Conservation (phyloP, 2,329 filamentous ascomycete species). For the Helminthosporium solani region DNA sequence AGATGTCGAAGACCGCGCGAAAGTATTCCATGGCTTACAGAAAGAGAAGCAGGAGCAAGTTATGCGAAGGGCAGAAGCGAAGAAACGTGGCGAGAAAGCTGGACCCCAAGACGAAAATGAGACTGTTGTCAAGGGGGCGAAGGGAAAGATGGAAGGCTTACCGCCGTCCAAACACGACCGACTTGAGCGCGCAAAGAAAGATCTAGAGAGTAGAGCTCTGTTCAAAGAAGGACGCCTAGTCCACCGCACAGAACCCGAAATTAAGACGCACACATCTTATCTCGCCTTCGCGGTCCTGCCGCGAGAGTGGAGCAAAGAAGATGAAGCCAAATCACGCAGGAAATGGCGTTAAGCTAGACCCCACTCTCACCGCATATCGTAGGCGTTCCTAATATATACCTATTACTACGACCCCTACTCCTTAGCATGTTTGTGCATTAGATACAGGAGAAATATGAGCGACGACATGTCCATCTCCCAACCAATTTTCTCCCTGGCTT, state of each 20-base stretch:
- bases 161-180: constrained; percentile 36
- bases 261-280: constrained; percentile 98
- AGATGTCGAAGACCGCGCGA: constrained; percentile 69
- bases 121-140: constrained; percentile 11
- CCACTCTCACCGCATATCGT: too few relatives aligned
- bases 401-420: too few relatives aligned
- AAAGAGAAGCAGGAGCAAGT: constrained; percentile 47
- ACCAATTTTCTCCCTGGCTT: too few relatives aligned
- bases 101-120: constrained; percentile 19
- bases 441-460: too few relatives aligned
- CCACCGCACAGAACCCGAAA: constrained; percentile 79
- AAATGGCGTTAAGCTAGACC: constrained; percentile 27
- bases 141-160: constrained; percentile 20
- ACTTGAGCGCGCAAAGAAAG: constrained; percentile 27
- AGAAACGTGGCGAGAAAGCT: constrained; percentile 32
- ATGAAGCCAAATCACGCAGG: constrained; percentile 67
- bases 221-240: constrained; percentile 77
- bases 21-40: constrained; percentile 59
- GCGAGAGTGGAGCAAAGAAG: constrained; percentile 78
- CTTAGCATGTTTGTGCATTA: too few relatives aligned
- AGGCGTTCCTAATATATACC: too few relatives aligned
- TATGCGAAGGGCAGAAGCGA: constrained; percentile 42
- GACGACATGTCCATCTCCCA: too few relatives aligned
- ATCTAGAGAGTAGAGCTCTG: constrained; percentile 34
- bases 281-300: constrained; percentile 89